Evolutionary conservation across 495 filamentous ascomycete species (phyloP), one percentile per base, ranked within the genome.

Genomic region (Ramalina intermedia): DNA sequence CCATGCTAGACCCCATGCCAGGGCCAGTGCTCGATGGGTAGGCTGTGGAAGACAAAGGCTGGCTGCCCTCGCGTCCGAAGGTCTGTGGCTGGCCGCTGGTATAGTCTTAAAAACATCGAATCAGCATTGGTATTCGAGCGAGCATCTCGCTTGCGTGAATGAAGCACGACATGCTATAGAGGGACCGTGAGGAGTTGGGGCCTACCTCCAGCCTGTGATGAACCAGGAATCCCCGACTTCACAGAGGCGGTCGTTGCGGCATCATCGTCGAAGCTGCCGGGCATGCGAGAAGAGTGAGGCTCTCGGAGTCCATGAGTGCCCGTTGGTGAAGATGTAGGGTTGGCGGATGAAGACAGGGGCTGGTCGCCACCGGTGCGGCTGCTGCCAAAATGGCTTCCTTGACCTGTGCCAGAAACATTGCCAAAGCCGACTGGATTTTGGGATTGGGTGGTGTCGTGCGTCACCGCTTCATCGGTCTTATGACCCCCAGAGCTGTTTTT

Each of bases 161-260:
- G 29, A 33, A 33, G 29, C 29, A 13, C 8, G 8, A 33, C 8
- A 33, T 33, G 29, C 29, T 8, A 33, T 1, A 33, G 29, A 33
- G 12, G 29, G 29, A 33, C 8, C 12, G 7, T 11, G 2, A 7
- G 12, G 29, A 33, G 12, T 33, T 2, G 5, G 6, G 6, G 16
- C 14, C 21, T 44, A 27, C 21, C 27, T 26, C 21, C 37, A 38
- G 46, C 41, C 20, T 54, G 57, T 40, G 52, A 41, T 18, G 52
- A 48, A 36, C 57, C 57, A 37, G 43, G 66, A 75, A 81, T 48
- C 67, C 69, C 26, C 72, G 20, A 55, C 72, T 67, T 44, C 68
- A 75, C 46, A 53, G 55, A 65, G 68, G 70, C 4, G 66, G 71
- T 72, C 46, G 61, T 50, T 33, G 48, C 52, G 7, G 52, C 52